Evolutionary conservation across 305 asterid species (phyloP).

Genomic region (Coffea humblotiana): DNA sequence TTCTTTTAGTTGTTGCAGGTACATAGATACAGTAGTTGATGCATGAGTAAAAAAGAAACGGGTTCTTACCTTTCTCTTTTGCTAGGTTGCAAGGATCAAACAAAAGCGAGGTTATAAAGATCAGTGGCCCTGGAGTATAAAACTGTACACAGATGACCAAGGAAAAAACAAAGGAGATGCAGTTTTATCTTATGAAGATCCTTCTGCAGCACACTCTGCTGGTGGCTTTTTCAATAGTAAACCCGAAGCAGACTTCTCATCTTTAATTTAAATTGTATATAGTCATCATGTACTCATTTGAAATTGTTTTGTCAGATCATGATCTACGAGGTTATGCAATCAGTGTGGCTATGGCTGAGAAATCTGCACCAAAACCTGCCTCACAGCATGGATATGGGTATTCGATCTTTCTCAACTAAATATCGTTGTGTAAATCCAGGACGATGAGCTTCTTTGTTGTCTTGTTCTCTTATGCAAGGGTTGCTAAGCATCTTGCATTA

Average conservation of each 20-base stretch:
- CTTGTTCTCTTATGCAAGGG: background rate
- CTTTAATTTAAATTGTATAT: conserved; percentile 4
- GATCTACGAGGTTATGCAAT: conserved; percentile 87
- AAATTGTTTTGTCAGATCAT: conserved; percentile 48
- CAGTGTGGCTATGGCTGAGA: conserved; percentile 92
- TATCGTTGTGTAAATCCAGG: background rate
- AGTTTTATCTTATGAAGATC: conserved; percentile 95
- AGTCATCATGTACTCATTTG: background rate
- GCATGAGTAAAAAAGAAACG: background rate
- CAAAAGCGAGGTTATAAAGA: conserved; percentile 98
- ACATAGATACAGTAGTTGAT: background rate
- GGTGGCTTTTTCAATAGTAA: conserved; percentile 94
- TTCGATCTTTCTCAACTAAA: conserved; percentile 6
- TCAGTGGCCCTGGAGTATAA: conserved; percentile 99
- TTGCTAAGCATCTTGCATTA: background rate
- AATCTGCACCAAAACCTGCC: conserved; percentile 87
- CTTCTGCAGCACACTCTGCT: conserved; percentile 98
- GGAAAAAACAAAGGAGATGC: conserved; percentile 99
- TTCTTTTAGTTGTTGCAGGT: background rate
- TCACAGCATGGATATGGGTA: conserved; percentile 84
- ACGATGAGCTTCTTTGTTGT: background rate
- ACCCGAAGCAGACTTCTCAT: conserved; percentile 18
- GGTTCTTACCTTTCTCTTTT: conserved; percentile 7
- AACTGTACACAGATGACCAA: conserved; percentile 86
- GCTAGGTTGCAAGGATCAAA: conserved; percentile 94